phyloP scores from a whole-genome alignment of 2,329 filamentous ascomycete genomes.

The Alternaria consortialis region DNA sequence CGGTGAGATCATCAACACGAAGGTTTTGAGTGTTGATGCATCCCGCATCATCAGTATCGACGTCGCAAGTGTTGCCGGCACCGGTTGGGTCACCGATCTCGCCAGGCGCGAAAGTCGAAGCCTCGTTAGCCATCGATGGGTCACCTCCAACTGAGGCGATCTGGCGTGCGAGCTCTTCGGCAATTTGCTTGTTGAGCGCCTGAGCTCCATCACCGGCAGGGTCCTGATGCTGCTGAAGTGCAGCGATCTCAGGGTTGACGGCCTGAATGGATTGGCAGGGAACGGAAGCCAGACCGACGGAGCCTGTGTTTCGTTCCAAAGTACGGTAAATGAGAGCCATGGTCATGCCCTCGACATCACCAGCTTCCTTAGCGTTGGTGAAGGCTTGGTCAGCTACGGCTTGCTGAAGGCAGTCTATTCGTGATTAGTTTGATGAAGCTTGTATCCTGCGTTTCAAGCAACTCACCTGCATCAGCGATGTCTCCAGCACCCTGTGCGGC shows the following conservation, averaged over 20 bases:
- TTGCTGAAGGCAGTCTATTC: conserved; percentile 66
- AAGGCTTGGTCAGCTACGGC: conserved; percentile 67
- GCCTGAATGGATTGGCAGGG: conserved; percentile 65
- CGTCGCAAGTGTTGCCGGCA: conserved; percentile 64
- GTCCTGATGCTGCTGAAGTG: conserved; percentile 72
- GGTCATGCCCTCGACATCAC: conserved; percentile 64
- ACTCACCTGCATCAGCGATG: conserved; percentile 57
- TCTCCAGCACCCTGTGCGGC: conserved; percentile 59
- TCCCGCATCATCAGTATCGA: conserved; percentile 57
- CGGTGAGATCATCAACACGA: conserved; percentile 63
- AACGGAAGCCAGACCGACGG: conserved; percentile 66
- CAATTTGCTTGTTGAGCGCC: conserved; percentile 68
- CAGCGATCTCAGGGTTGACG: conserved; percentile 71
- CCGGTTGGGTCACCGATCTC: conserved; percentile 61
- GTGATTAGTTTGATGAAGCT: conserved; percentile 16
- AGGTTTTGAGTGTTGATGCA: conserved; percentile 65
- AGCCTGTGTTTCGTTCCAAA: conserved; percentile 68
- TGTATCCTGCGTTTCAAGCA: neutral
- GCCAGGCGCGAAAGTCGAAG: conserved; percentile 71
- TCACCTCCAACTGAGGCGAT: conserved; percentile 70
- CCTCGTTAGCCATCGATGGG: conserved; percentile 67
- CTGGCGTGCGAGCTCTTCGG: conserved; percentile 67
- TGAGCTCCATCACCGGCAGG: conserved; percentile 67
- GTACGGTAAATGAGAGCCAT: conserved; percentile 63
- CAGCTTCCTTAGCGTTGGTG: conserved; percentile 65